Conservation (phyloP, 2,329 filamentous ascomycete species). For the Fusarium decemcellulare region DNA sequence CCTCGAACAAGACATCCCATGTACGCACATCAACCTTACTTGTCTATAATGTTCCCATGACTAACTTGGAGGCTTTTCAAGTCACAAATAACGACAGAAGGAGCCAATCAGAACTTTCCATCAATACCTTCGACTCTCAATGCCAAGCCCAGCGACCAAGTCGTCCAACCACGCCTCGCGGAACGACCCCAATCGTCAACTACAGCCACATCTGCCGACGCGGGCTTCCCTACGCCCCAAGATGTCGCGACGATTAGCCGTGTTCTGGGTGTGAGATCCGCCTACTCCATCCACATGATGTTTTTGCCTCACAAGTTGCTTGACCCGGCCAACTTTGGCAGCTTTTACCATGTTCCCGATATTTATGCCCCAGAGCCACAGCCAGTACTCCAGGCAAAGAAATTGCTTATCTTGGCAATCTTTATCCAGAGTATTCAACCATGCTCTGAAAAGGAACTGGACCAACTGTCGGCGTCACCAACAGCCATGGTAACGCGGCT, state of each 20-base stretch:
- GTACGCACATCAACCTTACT: background rate
- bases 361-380: background rate
- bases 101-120: background rate
- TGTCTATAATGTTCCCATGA: too few relatives aligned
- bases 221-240: background rate
- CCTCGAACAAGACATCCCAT: background rate
- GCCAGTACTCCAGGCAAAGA: background rate
- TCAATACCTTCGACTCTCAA: background rate
- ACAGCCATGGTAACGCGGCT: background rate
- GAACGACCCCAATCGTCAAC: too few relatives aligned
- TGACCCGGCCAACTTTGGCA: background rate
- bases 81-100: too few relatives aligned
- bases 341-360: background rate
- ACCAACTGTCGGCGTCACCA: constrained; percentile 1
- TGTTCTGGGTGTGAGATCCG: background rate
- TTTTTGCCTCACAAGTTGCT: background rate
- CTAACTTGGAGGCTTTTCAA: too few relatives aligned
- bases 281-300: background rate
- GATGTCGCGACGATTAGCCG: background rate
- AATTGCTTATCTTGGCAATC: background rate
- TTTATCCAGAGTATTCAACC: constrained; percentile 1
- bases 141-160: too few relatives aligned
- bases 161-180: too few relatives aligned
- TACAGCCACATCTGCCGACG: too few relatives aligned
- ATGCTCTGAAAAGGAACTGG: background rate